Evolutionary conservation across 495 filamentous ascomycete genomes (phyloP).

Genomic region (Neurospora sp.): DNA sequence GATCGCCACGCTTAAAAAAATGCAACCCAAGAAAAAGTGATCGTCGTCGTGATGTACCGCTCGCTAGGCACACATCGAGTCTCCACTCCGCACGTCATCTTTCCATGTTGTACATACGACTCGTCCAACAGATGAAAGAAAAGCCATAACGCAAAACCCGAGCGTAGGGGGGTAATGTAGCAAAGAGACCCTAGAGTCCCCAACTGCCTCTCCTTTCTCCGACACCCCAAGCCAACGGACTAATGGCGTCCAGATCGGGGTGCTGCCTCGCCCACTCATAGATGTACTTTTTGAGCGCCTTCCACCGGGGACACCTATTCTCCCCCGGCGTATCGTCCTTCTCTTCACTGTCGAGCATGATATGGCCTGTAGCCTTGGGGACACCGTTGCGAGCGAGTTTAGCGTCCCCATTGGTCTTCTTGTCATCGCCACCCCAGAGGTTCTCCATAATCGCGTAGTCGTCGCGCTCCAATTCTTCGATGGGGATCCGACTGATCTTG

Average conservation of each 20-base stretch:
- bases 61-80: neutral
- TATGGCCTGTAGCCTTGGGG: slow-evolving; percentile 21
- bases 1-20: neutral
- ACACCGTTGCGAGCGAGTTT: slow-evolving; percentile 26
- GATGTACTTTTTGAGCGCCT: slow-evolving; percentile 70
- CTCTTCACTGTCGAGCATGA: slow-evolving; percentile 29
- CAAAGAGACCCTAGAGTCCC: slow-evolving; percentile 46
- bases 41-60: neutral
- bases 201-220: slow-evolving; percentile 70
- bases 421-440: slow-evolving; percentile 37
- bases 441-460: slow-evolving; percentile 55
- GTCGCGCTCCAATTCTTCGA: slow-evolving; percentile 59
- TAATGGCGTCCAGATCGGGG: slow-evolving; percentile 48
- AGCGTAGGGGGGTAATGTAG: neutral
- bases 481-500: slow-evolving; percentile 58
- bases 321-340: slow-evolving; percentile 26
- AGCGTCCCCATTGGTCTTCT: slow-evolving; percentile 3
- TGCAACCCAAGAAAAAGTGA: neutral
- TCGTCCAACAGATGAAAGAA: slow-evolving; percentile 1
- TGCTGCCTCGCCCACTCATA: slow-evolving; percentile 77
- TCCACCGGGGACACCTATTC: slow-evolving; percentile 56
- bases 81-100: neutral
- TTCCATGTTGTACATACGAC: neutral
- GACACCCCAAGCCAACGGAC: slow-evolving; percentile 58
- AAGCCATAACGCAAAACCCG: neutral